Evolutionary conservation across 306 rosid genomes (phyloP).

Genomic region (Medicago truncatula): DNA sequence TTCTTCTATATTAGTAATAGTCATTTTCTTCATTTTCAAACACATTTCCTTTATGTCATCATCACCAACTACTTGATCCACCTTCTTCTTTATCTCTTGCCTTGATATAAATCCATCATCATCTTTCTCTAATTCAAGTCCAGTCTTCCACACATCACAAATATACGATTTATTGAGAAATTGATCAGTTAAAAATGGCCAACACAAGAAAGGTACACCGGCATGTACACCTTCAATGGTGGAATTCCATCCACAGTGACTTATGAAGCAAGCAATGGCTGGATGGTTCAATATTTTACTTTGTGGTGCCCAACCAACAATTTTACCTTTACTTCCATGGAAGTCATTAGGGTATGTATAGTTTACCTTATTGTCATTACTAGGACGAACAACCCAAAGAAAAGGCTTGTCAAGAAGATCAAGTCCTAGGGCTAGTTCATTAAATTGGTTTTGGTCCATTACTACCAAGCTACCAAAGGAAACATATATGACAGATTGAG

Average conservation of each 20-base stretch:
- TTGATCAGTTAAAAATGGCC: slow-evolving; percentile 33
- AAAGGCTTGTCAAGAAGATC: slow-evolving; percentile 41
- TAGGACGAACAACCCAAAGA: slow-evolving; percentile 41
- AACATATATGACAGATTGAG: slow-evolving; percentile 45
- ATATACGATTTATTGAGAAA: slow-evolving; percentile 27
- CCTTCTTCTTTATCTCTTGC: slow-evolving; percentile 40
- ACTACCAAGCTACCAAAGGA: slow-evolving; percentile 43
- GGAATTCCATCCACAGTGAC: slow-evolving; percentile 67
- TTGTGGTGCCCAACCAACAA: slow-evolving; percentile 51
- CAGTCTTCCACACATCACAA: slow-evolving; percentile 48
- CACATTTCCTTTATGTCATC: slow-evolving; percentile 28
- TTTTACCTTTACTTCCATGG: slow-evolving; percentile 40
- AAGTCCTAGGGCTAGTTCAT: slow-evolving; percentile 47
- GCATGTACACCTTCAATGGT: slow-evolving; percentile 46
- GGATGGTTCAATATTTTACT: slow-evolving; percentile 46
- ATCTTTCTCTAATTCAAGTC: slow-evolving; percentile 34
- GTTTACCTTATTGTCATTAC: slow-evolving; percentile 2
- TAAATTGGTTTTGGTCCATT: slow-evolving; percentile 35
- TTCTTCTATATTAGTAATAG: slow-evolving; percentile 2
- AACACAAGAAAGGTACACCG: slow-evolving; percentile 51
- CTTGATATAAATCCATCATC: slow-evolving; percentile 32
- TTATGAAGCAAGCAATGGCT: slow-evolving; percentile 53
- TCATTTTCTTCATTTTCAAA: slow-evolving; percentile 21
- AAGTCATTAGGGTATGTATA: slow-evolving; percentile 41
- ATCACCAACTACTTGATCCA: slow-evolving; percentile 29